These are phyloP conservation scores for Epichloe gansuensis DNA, from an alignment of 2,329 filamentous ascomycete species.

Conservation along the genomic window DNA sequence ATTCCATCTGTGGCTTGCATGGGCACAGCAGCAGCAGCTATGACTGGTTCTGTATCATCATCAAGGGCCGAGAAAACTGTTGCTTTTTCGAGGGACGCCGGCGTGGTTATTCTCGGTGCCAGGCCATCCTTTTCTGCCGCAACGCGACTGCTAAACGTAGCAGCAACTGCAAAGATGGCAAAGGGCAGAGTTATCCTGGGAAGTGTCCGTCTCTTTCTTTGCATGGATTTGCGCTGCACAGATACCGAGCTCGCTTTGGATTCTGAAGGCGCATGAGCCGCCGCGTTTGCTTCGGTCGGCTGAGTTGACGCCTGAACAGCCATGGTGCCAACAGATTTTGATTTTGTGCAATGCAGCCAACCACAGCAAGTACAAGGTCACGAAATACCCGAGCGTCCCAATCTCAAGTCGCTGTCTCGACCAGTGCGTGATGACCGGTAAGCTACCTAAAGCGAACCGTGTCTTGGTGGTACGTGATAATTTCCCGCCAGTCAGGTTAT, in stretches of 20 bases:
- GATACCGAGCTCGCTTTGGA: background rate
- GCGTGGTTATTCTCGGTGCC: background rate
- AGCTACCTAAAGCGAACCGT: background rate
- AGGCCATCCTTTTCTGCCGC: background rate
- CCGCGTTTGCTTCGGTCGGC: background rate
- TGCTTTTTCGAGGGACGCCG: background rate
- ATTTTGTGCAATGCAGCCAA: background rate
- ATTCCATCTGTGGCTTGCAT: background rate
- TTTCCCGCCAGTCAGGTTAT: background rate
- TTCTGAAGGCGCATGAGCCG: background rate
- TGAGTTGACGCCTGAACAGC: background rate
- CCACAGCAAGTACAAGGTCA: background rate
- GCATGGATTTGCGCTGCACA: background rate
- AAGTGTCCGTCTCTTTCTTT: background rate
- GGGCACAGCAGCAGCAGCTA: background rate
- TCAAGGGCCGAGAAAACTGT: background rate
- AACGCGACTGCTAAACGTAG: background rate
- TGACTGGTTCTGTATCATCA: background rate
- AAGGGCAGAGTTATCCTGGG: slow-evolving; percentile 1
- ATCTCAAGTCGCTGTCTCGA: background rate
- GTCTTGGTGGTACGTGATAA: background rate
- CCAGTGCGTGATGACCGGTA: background rate
- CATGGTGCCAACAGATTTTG: background rate
- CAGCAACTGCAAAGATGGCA: background rate
- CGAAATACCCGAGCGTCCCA: background rate